Conservation (phyloP, 768 basidiomycete genomes). For the Rhizopogon vinicolor region DNA sequence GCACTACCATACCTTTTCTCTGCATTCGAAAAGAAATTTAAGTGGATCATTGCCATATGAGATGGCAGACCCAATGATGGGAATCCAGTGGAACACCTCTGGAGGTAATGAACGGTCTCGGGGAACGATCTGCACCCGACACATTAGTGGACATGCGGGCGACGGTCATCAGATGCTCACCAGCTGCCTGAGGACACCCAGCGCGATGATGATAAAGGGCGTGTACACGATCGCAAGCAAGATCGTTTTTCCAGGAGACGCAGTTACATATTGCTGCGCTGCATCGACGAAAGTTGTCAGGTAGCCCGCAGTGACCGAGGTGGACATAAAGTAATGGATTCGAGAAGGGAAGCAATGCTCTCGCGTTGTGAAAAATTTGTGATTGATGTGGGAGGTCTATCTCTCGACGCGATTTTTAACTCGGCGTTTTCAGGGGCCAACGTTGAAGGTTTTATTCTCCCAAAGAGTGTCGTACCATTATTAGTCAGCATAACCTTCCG, state of each 20-base stretch:
- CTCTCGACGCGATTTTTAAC: constrained; percentile 1
- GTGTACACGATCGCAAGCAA: constrained; percentile 51
- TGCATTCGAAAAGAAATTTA: constrained; percentile 76
- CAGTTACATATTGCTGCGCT: constrained; percentile 12
- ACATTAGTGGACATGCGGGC: not conserved
- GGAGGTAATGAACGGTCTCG: constrained; percentile 77
- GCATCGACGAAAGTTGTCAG: constrained; percentile 13
- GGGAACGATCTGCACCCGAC: constrained; percentile 51
- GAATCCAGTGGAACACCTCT: constrained; percentile 89
- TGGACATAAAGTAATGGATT: constrained; percentile 17
- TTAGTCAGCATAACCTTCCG: constrained; percentile 14
- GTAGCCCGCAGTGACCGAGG: constrained; percentile 21
- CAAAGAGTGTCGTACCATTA: constrained; percentile 5
- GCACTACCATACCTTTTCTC: constrained; percentile 57
- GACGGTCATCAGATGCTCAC: constrained; percentile 35
- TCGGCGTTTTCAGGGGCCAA: constrained; percentile 6
- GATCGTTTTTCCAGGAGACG: constrained; percentile 23
- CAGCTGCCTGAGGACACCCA: constrained; percentile 78
- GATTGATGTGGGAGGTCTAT: not conserved
- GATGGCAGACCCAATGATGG: constrained; percentile 85
- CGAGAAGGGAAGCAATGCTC: not conserved
- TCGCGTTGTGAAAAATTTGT: not conserved
- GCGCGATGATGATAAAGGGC: constrained; percentile 59
- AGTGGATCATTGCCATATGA: constrained; percentile 91
- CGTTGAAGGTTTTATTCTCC: not conserved